Evolutionary conservation across 805 yeast genomes (phyloP), one percentile per base, ranked within the genome.

Genomic region (Hermanozyma aechmeae): DNA sequence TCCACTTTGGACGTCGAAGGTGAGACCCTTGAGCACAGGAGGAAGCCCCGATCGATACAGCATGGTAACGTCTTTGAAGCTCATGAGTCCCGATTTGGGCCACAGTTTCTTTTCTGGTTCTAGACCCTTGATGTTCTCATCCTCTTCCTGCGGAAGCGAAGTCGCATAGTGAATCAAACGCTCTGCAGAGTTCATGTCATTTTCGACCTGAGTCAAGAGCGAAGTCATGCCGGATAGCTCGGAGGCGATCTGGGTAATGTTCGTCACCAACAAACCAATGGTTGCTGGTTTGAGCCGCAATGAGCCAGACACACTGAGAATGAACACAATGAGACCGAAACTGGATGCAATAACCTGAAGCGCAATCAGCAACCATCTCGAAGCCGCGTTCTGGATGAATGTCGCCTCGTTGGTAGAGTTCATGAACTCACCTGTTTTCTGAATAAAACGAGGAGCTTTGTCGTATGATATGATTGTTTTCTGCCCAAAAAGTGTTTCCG

Each of bases 111-210:
- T n/a, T n/a, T n/a, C n/a, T n/a, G n/a, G n/a, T n/a, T n/a, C n/a
- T n/a, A n/a, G n/a, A n/a, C n/a, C n/a, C n/a, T n/a, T n/a, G n/a
- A n/a, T n/a, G n/a, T n/a, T n/a, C n/a, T n/a, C n/a, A n/a, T n/a
- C 22, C 22, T n/a, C 43, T 28, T 41, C 45, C 25, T 39, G 43
- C 5, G 42, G 43, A 27, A 41, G 29, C 19, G 31, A 16, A 23
- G 31, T 34, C 14, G 28, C 28, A 12, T 26, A 26, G 5, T 6
- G n/a, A 11, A 5, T 4, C 17, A 26, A 6, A 12, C 28, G 14
- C 17, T 26, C 28, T 4, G 13, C 23, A 8, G 28, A 18, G 13
- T 26, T 26, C 16, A 26, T 6, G 13, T 13, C n/a, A 8, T n/a
- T 26, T 23, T 26, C 28, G 17, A 26, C 16, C 17, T 19, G 16